phyloP scores from a whole-genome alignment of 2,329 filamentous ascomycete species.

The Rhinocladiella similis region DNA sequence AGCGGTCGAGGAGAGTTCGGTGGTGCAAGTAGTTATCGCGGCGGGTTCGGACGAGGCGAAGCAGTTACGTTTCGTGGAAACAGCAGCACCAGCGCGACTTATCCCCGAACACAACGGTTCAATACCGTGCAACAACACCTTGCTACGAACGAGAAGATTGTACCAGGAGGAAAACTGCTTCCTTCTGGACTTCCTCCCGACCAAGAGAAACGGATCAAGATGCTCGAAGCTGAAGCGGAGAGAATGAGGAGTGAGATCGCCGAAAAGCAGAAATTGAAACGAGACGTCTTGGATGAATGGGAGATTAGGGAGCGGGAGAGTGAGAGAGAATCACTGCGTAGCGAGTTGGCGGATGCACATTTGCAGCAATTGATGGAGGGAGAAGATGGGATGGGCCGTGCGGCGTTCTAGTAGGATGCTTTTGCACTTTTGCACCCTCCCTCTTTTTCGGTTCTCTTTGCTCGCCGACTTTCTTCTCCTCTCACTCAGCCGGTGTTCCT shows the following conservation, averaged over 20 bases:
- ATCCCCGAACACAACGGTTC: constrained; percentile 41
- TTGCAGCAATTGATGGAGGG: constrained; percentile 47
- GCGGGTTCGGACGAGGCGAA: constrained; percentile 25
- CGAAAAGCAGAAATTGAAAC: constrained; percentile 46
- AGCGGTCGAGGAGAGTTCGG: constrained; percentile 9
- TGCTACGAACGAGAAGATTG: constrained; percentile 34
- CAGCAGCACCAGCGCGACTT: constrained; percentile 37
- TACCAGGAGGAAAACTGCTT: constrained; percentile 45
- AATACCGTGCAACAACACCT: constrained; percentile 38
- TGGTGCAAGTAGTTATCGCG: neutral
- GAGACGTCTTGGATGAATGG: constrained; percentile 47
- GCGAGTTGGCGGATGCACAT: constrained; percentile 50
- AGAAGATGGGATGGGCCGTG: constrained; percentile 42
- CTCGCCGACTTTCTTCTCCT: too few species aligned
- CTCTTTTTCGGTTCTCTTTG: neutral
- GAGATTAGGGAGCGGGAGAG: constrained; percentile 49
- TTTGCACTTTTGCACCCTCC: neutral
- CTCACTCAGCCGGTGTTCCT: too few species aligned
- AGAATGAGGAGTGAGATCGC: constrained; percentile 45
- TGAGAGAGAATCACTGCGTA: constrained; percentile 46
- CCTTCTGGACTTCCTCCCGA: constrained; percentile 40
- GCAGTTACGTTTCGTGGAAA: constrained; percentile 38
- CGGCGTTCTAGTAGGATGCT: constrained; percentile 38
- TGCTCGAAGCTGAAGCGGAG: constrained; percentile 47
- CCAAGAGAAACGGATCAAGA: constrained; percentile 45